A percentile compares a stretch with the other conserved stretches of the same genome.
Evolutionary conservation across 805 yeast genomes (phyloP).

Genomic region (Candida maesae): DNA sequence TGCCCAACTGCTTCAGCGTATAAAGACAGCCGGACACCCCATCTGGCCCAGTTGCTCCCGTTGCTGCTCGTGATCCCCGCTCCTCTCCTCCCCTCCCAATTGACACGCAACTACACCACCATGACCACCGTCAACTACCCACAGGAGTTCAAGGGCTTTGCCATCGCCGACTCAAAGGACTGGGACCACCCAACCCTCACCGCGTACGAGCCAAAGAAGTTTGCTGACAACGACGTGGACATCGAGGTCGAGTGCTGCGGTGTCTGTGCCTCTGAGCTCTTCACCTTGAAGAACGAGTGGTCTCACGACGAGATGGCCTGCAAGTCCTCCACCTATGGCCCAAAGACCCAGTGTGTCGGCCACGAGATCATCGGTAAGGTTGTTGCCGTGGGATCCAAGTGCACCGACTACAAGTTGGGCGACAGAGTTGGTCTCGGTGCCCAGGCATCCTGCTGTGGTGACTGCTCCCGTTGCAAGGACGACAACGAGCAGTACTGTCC

Average conservation of each 20-base stretch:
- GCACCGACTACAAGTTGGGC: slow-evolving; percentile 53
- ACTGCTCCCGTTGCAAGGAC: slow-evolving; percentile 55
- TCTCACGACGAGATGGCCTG: slow-evolving; percentile 26
- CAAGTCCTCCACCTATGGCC: slow-evolving; percentile 26
- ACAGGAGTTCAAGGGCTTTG: slow-evolving; percentile 58
- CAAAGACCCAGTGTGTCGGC: slow-evolving; percentile 52
- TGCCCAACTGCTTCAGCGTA: too few relatives aligned
- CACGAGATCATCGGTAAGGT: slow-evolving; percentile 66
- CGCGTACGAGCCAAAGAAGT: slow-evolving; percentile 44
- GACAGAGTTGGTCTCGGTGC: slow-evolving; percentile 84
- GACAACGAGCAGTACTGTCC: slow-evolving; percentile 58
- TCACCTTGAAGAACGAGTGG: slow-evolving; percentile 52
- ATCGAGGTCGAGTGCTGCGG: slow-evolving; percentile 60
- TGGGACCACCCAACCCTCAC: slow-evolving; percentile 55
- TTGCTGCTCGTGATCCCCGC: too few relatives aligned
- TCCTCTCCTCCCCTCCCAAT: too few relatives aligned
- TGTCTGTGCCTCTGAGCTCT: slow-evolving; percentile 63
- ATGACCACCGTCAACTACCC: slow-evolving; percentile 23
- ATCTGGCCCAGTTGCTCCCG: too few relatives aligned
- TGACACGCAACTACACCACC: background rate
- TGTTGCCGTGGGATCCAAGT: slow-evolving; percentile 53
- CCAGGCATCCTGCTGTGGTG: slow-evolving; percentile 53
- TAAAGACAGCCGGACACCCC: too few relatives aligned
- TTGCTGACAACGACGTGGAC: slow-evolving; percentile 46
- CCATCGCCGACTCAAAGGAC: slow-evolving; percentile 44